These are phyloP conservation scores for Candida argentea DNA, from an alignment of 805 yeast species.

Conservation along the genomic window DNA sequence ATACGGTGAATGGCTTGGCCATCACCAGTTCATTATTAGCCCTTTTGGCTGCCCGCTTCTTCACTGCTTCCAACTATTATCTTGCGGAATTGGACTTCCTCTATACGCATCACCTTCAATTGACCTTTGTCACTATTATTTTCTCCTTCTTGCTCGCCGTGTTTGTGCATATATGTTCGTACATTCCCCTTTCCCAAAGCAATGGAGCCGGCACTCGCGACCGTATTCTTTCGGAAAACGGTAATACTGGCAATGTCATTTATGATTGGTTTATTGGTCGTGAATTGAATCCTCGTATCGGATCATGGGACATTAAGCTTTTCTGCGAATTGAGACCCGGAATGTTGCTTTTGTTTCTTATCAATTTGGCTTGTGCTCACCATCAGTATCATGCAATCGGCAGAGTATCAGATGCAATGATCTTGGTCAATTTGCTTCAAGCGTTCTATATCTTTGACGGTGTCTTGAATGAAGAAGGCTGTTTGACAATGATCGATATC, in stretches of 20 bases:
- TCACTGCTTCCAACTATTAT: constrained; percentile 34
- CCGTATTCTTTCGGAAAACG: constrained; percentile 72
- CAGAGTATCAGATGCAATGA: constrained; percentile 57
- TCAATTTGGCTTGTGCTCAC: constrained; percentile 72
- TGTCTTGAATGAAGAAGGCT: constrained; percentile 82
- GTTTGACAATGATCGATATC: constrained; percentile 88
- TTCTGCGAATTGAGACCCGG: constrained; percentile 96
- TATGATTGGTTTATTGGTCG: constrained; percentile 98
- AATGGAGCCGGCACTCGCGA: constrained; percentile 53
- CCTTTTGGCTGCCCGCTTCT: constrained; percentile 42
- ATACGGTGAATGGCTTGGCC: constrained; percentile 74
- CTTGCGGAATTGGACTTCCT: constrained; percentile 77
- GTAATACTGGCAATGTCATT: constrained; percentile 64
- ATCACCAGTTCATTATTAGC: constrained; percentile 32
- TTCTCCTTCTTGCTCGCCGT: constrained; percentile 56
- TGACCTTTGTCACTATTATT: constrained; percentile 51
- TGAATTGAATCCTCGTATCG: constrained; percentile 86
- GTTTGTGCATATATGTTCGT: constrained; percentile 60
- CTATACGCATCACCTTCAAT: constrained; percentile 55
- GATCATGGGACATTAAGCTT: constrained; percentile 76
- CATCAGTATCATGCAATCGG: constrained; percentile 62
- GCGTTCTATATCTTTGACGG: constrained; percentile 84
- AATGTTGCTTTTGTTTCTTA: constrained; percentile 70
- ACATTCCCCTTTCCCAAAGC: constrained; percentile 39
- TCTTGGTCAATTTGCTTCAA: constrained; percentile 61